phyloP scores from a whole-genome alignment of 768 basidiomycete genomes.

The Plicaturopsis crispa region DNA sequence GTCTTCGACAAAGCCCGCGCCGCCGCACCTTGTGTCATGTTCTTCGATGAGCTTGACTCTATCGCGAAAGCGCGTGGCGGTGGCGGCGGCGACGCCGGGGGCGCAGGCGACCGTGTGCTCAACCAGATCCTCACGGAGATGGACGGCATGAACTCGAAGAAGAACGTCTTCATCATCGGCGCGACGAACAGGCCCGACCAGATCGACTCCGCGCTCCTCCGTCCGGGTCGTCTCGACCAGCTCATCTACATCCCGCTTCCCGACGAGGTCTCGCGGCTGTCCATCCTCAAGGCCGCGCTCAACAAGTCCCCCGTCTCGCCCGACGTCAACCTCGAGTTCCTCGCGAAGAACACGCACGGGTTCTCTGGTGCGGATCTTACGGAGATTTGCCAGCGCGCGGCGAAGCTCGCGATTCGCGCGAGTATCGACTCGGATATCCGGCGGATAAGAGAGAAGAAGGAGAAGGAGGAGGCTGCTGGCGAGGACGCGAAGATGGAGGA shows the following conservation, averaged over 20 bases:
- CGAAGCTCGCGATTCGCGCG: conserved; percentile 94
- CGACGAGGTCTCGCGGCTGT: conserved; percentile 84
- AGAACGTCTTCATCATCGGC: conserved; percentile 98
- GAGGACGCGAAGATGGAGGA: conserved; percentile 69
- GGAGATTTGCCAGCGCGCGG: conserved; percentile 98
- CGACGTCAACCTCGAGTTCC: conserved; percentile 78
- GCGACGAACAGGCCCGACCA: conserved; percentile 97
- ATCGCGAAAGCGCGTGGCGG: conserved; percentile 96
- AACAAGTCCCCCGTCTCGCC: conserved; percentile 85
- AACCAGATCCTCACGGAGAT: conserved; percentile 98
- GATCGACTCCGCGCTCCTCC: conserved; percentile 87
- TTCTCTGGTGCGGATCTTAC: conserved; percentile 99
- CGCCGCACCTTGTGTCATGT: conserved; percentile 99
- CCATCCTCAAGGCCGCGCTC: conserved; percentile 86
- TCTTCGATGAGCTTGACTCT: conserved; percentile 99
- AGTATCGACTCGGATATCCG: conserved; percentile 91
- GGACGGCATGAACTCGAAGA: conserved; percentile 98
- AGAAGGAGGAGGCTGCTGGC: conserved; percentile 66
- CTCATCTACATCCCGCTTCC: conserved; percentile 99
- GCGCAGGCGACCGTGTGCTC: conserved; percentile 95
- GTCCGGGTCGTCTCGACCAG: conserved; percentile 98
- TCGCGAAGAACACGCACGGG: conserved; percentile 90
- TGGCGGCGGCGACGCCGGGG: conserved; percentile 86
- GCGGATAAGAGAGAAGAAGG: conserved; percentile 68
- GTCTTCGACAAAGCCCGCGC: conserved; percentile 99